phyloP scores from a whole-genome alignment of 345 rosid genomes.

The Hibiscus trionum region DNA sequence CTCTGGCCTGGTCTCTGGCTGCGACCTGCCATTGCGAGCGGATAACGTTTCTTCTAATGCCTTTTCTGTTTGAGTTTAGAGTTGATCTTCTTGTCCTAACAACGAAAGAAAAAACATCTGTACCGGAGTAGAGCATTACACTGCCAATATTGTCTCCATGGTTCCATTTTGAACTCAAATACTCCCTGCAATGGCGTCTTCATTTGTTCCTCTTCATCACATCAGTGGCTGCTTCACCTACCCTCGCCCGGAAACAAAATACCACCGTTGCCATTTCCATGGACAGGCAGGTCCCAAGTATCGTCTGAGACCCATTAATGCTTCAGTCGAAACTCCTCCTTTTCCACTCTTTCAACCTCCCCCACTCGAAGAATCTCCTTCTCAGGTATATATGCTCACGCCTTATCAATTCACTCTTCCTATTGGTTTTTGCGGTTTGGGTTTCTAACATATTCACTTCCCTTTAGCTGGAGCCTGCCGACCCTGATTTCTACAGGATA shows the following conservation, averaged over 20 bases:
- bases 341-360: conserved; percentile 67
- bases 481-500: conserved; percentile 91
- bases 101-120: neutral
- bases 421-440: neutral
- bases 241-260: neutral
- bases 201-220: neutral
- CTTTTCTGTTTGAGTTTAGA: neutral
- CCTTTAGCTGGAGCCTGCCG: conserved; percentile 52
- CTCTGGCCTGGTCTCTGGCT: neutral
- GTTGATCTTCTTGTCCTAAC: neutral
- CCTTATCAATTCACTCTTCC: neutral
- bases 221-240: neutral
- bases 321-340: conserved; percentile 45
- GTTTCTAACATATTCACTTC: neutral
- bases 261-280: conserved; percentile 15
- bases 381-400: conserved; percentile 28
- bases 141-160: neutral
- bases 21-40: neutral
- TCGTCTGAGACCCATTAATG: conserved; percentile 39
- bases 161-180: neutral
- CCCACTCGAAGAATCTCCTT: conserved; percentile 33
- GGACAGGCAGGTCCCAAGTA: conserved; percentile 31
- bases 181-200: neutral
- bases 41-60: conserved; percentile 1
- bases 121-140: neutral